Evolutionary conservation across 2,329 filamentous ascomycete species (phyloP), one percentile per base, ranked within the genome.

Genomic region (Phialophora tarda): DNA sequence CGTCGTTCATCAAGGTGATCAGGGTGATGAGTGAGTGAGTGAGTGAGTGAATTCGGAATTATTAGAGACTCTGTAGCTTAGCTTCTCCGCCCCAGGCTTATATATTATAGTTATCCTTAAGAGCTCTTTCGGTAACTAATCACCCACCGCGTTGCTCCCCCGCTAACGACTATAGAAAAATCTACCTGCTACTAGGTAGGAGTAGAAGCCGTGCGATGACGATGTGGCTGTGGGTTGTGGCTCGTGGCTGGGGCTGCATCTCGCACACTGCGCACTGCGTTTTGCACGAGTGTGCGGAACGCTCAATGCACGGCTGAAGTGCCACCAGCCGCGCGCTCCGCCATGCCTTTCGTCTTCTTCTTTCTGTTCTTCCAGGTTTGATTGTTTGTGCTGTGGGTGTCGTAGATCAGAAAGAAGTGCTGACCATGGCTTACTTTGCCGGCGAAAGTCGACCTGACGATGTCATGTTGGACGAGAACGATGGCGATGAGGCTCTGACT

Each of bases 401-500:
- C 26, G 24, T 34, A 28, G 14, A n/a, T 30, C 30, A 38, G 53
- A 56, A 32, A 38, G 4, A 5, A 56, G 28, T 3, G 7, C 14
- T 34, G 23, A 30, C n/a, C 53, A 56, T 56, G 53, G 53, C 53
- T 38, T 30, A 12, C 24, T 56, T 56, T 21, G 28, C 53, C n/a
- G 17, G 26, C 53, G 28, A 30, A 56, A 56, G n/a, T 56, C 53
- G 53, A n/a, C 53, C 30, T 34, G 32, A 34, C 32, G 11, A 34
- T 17, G 24, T 56, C 28, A n/a, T 56, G 28, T 56, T 56, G 10
- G 53, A 34, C 53, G 53, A 56, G 24, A 34, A 56, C 24, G 53
- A 34, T 32, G 53, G 53, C 30, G 53, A 56, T 10, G 53, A 56
- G 28, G 53, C 53, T 21, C 53, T 56, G 26, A 30, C 53, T 21